phyloP scores from a whole-genome alignment of 352 stramenopile genomes.

The Globisporangium alternatum region DNA sequence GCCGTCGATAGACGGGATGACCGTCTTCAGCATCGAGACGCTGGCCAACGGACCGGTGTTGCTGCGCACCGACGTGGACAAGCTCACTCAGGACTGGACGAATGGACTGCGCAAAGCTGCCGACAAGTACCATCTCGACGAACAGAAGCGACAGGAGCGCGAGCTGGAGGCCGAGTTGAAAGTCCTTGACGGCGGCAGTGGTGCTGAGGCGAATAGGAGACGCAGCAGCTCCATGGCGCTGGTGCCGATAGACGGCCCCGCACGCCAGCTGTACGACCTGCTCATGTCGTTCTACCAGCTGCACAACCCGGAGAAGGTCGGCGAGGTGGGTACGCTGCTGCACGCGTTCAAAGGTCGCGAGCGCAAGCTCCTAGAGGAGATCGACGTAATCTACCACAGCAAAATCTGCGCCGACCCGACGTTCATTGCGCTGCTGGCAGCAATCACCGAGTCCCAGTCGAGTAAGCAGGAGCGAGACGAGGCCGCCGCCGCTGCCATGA shows the following conservation, averaged over 20 bases:
- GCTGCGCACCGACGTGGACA: conserved; percentile 28
- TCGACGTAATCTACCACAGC: conserved; percentile 69
- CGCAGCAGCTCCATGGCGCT: conserved; percentile 2
- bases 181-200: neutral
- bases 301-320: conserved; percentile 84
- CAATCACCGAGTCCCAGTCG: conserved; percentile 20
- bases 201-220: neutral
- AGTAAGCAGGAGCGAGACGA: conserved; percentile 9
- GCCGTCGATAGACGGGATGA: conserved; percentile 20
- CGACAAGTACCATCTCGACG: conserved; percentile 15
- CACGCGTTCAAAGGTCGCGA: conserved; percentile 55
- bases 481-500: too few species aligned
- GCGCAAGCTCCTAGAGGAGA: conserved; percentile 42
- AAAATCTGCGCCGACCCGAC: conserved; percentile 30
- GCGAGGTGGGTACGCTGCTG: conserved; percentile 69
- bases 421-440: conserved; percentile 27
- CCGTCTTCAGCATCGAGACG: conserved; percentile 38
- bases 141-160: neutral
- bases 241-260: neutral
- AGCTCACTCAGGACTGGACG: conserved; percentile 33
- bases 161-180: neutral
- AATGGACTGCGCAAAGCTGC: conserved; percentile 23
- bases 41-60: conserved; percentile 36
- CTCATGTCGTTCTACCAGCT: conserved; percentile 86
- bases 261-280: conserved; percentile 27